Conservation (phyloP, 495 filamentous ascomycete species). For the Trichoderma virens region DNA sequence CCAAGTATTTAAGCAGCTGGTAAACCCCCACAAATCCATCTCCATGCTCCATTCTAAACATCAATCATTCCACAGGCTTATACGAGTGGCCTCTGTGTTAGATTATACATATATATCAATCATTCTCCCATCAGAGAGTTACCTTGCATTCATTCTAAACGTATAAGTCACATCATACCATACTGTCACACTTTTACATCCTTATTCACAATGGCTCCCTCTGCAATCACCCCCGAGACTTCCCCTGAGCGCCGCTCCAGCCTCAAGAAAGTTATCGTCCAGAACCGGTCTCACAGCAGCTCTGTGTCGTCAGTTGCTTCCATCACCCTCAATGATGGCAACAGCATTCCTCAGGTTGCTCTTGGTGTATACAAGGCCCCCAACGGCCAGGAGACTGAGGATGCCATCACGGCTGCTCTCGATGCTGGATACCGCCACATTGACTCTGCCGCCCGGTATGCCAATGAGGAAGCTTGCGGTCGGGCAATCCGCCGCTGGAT, state of each 20-base stretch:
- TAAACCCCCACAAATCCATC: not conserved
- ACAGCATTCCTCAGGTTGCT: constrained; percentile 9
- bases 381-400: constrained; percentile 11
- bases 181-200: not conserved
- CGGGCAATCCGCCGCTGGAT: constrained; percentile 43
- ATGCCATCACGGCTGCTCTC: constrained; percentile 26
- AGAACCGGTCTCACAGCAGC: not conserved
- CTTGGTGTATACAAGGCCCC: constrained; percentile 10
- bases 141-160: not conserved
- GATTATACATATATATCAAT: not conserved
- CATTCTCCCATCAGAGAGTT: not conserved
- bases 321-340: constrained; percentile 11
- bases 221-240: constrained; percentile 9
- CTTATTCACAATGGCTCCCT: not conserved
- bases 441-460: constrained; percentile 52
- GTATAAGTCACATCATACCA: not conserved
- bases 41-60: not conserved
- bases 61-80: not conserved
- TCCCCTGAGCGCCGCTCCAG: not conserved
- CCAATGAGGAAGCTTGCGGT: constrained; percentile 53
- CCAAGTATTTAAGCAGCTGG: not conserved
- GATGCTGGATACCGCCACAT: constrained; percentile 33
- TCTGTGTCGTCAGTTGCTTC: not conserved
- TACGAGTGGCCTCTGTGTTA: not conserved
- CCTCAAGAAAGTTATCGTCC: not conserved